Evolutionary conservation across 345 rosid species (phyloP).

Genomic region (Populus nigra): DNA sequence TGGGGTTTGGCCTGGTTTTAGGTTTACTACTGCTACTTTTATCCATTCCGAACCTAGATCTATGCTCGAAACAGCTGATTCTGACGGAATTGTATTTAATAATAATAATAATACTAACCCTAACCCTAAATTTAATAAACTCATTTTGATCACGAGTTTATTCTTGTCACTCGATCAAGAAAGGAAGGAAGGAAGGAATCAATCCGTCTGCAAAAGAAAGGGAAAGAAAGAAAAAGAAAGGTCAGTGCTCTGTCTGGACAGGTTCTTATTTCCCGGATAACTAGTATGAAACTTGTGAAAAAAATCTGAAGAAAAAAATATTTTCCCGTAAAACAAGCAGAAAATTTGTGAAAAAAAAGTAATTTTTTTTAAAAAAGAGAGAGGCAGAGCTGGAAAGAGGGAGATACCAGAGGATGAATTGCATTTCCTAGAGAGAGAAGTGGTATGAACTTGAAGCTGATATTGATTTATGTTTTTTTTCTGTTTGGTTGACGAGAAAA

Average conservation of each 20-base stretch:
- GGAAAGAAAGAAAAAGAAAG: not conserved
- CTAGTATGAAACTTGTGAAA: not conserved
- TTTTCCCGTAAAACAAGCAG: not conserved
- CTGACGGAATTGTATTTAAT: slow-evolving; percentile 25
- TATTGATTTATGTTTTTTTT: not conserved
- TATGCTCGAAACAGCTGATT: slow-evolving; percentile 82
- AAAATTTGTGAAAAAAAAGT: not conserved
- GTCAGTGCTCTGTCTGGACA: not conserved
- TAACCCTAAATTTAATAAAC: slow-evolving; percentile 17
- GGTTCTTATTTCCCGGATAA: not conserved
- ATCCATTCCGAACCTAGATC: slow-evolving; percentile 98
- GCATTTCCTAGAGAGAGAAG: not conserved
- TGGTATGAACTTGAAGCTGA: not conserved
- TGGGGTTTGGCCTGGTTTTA: slow-evolving; percentile 83
- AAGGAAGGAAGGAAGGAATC: not conserved
- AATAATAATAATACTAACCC: not conserved
- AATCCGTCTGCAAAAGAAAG: not conserved
- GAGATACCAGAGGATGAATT: not conserved
- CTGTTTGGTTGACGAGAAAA: slow-evolving; percentile 5
- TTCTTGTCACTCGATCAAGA: not conserved
- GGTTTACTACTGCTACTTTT: slow-evolving; percentile 87
- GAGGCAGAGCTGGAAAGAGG: not conserved
- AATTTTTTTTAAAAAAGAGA: no score
- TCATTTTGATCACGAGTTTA: not conserved
- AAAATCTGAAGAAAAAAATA: no score